phyloP scores from a whole-genome alignment of 805 yeast genomes.

The Saccharomyces jurei region DNA sequence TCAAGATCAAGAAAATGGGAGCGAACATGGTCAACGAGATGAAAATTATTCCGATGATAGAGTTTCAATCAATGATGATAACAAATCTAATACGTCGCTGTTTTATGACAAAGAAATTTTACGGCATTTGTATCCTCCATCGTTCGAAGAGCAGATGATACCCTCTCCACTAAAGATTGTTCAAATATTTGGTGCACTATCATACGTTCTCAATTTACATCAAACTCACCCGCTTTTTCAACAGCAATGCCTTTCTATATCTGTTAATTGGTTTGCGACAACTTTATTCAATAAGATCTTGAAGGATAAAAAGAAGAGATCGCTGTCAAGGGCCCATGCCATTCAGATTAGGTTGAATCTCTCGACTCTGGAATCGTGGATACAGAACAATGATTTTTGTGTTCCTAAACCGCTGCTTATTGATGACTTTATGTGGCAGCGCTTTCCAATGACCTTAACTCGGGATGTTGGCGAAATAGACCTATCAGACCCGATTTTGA shows the following conservation, averaged over 20 bases:
- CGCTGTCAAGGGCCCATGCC: conserved; percentile 73
- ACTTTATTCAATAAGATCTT: conserved; percentile 67
- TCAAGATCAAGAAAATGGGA: conserved; percentile 5
- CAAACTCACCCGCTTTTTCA: conserved; percentile 70
- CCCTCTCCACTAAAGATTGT: conserved; percentile 85
- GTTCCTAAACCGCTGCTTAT: conserved; percentile 29
- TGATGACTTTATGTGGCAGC: conserved; percentile 32
- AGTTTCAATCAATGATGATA: neutral
- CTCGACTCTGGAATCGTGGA: conserved; percentile 89
- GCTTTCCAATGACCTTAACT: conserved; percentile 33
- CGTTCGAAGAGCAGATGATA: conserved; percentile 66
- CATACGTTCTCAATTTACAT: conserved; percentile 76
- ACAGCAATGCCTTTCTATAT: conserved; percentile 69
- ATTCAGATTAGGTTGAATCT: conserved; percentile 83
- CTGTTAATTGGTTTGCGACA: conserved; percentile 69
- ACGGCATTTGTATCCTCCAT: conserved; percentile 76
- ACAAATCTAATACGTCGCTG: conserved; percentile 24
- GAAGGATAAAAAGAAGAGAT: conserved; percentile 46
- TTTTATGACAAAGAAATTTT: conserved; percentile 63
- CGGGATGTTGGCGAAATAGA: conserved; percentile 27
- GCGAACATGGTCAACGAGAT: conserved; percentile 1
- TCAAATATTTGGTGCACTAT: conserved; percentile 80
- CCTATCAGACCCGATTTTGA: conserved; percentile 12
- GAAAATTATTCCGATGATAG: neutral
- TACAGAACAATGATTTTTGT: conserved; percentile 39